Evolutionary conservation across 257 asterid species (phyloP).

Genomic region (Plectranthus barbatus): DNA sequence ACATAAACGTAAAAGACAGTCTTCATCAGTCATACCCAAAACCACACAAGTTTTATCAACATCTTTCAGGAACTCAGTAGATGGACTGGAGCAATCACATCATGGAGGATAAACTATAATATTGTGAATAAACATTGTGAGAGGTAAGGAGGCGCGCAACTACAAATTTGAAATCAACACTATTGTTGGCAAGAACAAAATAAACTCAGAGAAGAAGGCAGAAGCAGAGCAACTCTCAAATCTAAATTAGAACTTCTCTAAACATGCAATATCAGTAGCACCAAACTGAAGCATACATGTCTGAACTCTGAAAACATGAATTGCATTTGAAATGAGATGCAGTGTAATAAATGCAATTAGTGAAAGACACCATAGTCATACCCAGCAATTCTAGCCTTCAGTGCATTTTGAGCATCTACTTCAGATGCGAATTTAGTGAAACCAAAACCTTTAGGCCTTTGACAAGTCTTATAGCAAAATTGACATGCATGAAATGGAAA

Average conservation of each 20-base stretch:
- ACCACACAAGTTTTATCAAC: not conserved
- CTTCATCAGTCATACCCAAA: not conserved
- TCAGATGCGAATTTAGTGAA: conserved; percentile 56
- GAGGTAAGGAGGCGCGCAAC: not conserved
- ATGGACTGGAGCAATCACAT: too few species aligned
- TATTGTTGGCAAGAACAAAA: not conserved
- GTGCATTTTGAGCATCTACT: conserved; percentile 49
- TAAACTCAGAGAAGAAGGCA: not conserved
- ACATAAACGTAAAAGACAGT: not conserved
- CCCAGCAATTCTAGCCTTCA: conserved; percentile 58
- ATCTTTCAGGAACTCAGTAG: not conserved
- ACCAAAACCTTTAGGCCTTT: conserved; percentile 70
- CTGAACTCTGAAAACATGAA: conserved; percentile 30
- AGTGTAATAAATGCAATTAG: conserved; percentile 27
- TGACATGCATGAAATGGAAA: not conserved
- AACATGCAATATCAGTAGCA: not conserved
- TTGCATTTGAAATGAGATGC: not conserved
- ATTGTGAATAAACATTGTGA: not conserved
- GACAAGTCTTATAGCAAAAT: conserved; percentile 50
- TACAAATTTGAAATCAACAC: not conserved
- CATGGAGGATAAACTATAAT: too few species aligned
- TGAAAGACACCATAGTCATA: conserved; percentile 26
- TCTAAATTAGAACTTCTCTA: not conserved
- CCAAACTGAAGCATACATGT: conserved; percentile 4
- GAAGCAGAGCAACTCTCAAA: conserved; percentile 17